Percentiles rank a stretch among this genome's conserved stretches.
These are phyloP conservation scores for Aspergillus cejpii DNA, from an alignment of 2,329 filamentous ascomycete genomes.

Conservation along the genomic window DNA sequence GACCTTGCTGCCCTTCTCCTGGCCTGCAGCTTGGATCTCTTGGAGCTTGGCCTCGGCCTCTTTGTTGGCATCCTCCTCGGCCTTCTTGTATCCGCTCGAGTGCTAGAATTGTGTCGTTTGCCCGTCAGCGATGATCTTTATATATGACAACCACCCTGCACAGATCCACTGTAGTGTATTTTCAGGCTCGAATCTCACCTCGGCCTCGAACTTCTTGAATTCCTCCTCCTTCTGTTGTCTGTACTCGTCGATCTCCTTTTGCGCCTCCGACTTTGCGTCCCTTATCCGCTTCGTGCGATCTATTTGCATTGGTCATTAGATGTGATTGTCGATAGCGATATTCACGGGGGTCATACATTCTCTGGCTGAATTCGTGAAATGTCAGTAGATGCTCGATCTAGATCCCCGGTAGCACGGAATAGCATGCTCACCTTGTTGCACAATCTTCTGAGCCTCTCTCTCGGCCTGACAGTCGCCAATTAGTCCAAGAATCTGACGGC, in stretches of 20 bases:
- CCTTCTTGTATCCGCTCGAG: slow-evolving; percentile 79
- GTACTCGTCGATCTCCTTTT: slow-evolving; percentile 96
- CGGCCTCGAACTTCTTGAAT: slow-evolving; percentile 87
- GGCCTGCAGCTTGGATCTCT: slow-evolving; percentile 72
- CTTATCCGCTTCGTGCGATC: slow-evolving; percentile 95
- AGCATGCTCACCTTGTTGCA: slow-evolving; percentile 71
- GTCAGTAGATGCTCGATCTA: slow-evolving; percentile 16
- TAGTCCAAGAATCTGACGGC: neutral
- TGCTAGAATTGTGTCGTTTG: slow-evolving; percentile 55
- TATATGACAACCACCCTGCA: neutral
- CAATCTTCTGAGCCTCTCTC: slow-evolving; percentile 97
- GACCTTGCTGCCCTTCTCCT: slow-evolving; percentile 71
- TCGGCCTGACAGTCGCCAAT: slow-evolving; percentile 61
- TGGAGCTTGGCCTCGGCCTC: slow-evolving; percentile 75
- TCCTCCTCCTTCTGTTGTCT: slow-evolving; percentile 82
- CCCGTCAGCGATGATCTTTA: neutral
- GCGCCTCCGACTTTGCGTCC: slow-evolving; percentile 91
- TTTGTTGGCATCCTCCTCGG: slow-evolving; percentile 70
- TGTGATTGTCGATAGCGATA: slow-evolving; percentile 7
- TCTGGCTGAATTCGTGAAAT: slow-evolving; percentile 54
- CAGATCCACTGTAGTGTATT: neutral
- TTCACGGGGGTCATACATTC: slow-evolving; percentile 59
- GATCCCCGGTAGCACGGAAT: neutral
- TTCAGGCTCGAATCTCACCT: slow-evolving; percentile 44
- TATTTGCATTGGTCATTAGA: slow-evolving; percentile 31